phyloP scores from a whole-genome alignment of 306 rosid genomes.

The Malus orientalis region DNA sequence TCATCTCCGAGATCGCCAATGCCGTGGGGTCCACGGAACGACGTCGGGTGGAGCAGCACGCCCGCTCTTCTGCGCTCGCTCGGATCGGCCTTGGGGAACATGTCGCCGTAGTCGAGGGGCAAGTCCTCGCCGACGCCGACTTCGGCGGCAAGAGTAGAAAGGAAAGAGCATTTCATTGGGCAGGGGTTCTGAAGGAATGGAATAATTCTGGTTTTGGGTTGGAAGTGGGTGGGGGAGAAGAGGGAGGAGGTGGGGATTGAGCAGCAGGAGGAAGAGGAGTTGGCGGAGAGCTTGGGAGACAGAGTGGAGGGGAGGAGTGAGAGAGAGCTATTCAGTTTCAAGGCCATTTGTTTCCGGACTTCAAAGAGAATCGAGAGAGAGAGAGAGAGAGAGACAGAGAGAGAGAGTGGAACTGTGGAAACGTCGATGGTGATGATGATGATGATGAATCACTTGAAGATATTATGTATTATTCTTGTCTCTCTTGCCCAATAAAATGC shows the following conservation, averaged over 20 bases:
- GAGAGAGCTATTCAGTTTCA: not conserved
- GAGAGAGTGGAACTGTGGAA: not conserved
- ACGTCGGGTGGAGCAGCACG: conserved; percentile 82
- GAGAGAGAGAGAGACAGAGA: not conserved
- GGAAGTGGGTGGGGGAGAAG: conserved; percentile 5
- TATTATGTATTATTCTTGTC: not conserved
- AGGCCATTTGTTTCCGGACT: conserved; percentile 4
- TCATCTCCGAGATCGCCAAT: conserved; percentile 83
- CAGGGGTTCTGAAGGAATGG: not conserved
- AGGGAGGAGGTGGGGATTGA: not conserved
- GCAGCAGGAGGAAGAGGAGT: not conserved
- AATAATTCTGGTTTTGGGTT: not conserved
- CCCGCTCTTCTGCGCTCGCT: conserved; percentile 69
- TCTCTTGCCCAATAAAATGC: not conserved
- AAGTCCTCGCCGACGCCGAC: conserved; percentile 40
- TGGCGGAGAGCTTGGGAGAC: conserved; percentile 2
- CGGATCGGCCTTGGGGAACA: conserved; percentile 41
- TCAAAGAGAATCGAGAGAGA: not conserved
- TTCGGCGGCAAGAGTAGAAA: not conserved
- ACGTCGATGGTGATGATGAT: not conserved
- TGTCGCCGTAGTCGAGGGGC: conserved; percentile 51
- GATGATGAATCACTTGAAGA: not conserved
- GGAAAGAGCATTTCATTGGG: conserved; percentile 1
- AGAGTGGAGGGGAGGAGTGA: conserved; percentile 4
- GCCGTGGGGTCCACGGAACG: conserved; percentile 75